These are phyloP conservation scores for Gracilaria gracilis DNA, from an alignment of 23 red algal genomes.

Conservation along the genomic window DNA sequence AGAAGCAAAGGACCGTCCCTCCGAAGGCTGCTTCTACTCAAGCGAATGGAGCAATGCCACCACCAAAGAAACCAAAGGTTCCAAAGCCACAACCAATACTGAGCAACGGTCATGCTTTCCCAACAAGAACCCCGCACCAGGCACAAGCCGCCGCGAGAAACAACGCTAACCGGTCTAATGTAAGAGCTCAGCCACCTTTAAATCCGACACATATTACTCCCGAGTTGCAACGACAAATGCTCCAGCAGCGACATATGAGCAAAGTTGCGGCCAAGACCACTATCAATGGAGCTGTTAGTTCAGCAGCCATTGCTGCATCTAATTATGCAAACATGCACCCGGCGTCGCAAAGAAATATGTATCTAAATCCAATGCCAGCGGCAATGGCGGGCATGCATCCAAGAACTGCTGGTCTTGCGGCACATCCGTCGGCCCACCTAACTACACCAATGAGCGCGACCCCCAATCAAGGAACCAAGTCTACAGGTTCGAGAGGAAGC, in stretches of 20 bases:
- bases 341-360: neutral
- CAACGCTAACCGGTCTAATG: neutral
- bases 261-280: slow-evolving; percentile 3
- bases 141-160: slow-evolving; percentile 1
- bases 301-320: neutral
- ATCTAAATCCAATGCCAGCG: neutral
- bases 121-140: neutral
- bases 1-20: neutral
- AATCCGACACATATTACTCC: neutral
- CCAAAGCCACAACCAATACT: neutral
- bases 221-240: neutral
- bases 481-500: slow-evolving; percentile 16
- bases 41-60: neutral
- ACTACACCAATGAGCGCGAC: neutral
- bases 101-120: neutral
- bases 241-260: neutral
- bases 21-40: neutral
- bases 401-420: neutral
- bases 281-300: slow-evolving; percentile 1
- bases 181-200: neutral
- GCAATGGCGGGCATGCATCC: neutral
- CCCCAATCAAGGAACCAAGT: slow-evolving; percentile 6
- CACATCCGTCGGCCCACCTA: neutral
- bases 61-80: slow-evolving; percentile 8
- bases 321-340: slow-evolving; percentile 17